Evolutionary conservation across 2,329 filamentous ascomycete genomes (phyloP).

Genomic region (Fusarium staphyleae): DNA sequence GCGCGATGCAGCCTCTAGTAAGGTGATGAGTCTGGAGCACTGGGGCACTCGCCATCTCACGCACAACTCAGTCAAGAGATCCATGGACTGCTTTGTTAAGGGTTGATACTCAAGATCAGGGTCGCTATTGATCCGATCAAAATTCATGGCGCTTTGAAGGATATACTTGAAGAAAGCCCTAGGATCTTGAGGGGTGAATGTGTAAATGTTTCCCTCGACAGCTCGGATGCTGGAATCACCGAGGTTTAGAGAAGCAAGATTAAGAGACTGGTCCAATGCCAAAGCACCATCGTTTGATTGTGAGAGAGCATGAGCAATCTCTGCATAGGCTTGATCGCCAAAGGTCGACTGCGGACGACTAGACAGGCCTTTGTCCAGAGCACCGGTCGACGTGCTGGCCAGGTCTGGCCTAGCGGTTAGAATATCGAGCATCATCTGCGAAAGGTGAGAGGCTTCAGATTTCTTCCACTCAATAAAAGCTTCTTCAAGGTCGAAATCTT

Average conservation of each 20-base stretch:
- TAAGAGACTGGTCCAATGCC: slow-evolving; percentile 70
- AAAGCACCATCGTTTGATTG: slow-evolving; percentile 53
- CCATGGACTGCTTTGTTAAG: slow-evolving; percentile 79
- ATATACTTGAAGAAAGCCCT: slow-evolving; percentile 84
- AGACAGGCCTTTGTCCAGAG: slow-evolving; percentile 63
- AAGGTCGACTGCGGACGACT: slow-evolving; percentile 57
- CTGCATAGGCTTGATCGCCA: slow-evolving; percentile 60
- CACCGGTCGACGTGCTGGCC: slow-evolving; percentile 74
- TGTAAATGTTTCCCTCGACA: slow-evolving; percentile 75
- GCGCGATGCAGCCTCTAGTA: slow-evolving; percentile 83
- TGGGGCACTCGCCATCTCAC: slow-evolving; percentile 89
- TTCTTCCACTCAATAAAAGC: slow-evolving; percentile 91
- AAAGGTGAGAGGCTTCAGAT: slow-evolving; percentile 84
- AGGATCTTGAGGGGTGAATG: slow-evolving; percentile 87
- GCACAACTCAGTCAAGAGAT: slow-evolving; percentile 84
- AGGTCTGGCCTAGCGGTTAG: slow-evolving; percentile 85
- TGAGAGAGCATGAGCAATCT: slow-evolving; percentile 60
- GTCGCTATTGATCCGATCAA: slow-evolving; percentile 65
- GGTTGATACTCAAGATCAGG: slow-evolving; percentile 58
- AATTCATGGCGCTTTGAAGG: slow-evolving; percentile 75
- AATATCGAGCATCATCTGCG: slow-evolving; percentile 92
- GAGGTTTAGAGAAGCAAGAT: slow-evolving; percentile 70
- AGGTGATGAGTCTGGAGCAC: slow-evolving; percentile 78
- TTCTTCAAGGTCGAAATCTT: slow-evolving; percentile 91
- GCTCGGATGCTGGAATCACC: slow-evolving; percentile 59